phyloP scores from a whole-genome alignment of 2,329 filamentous ascomycete species.

The Canariomyces notabilis region DNA sequence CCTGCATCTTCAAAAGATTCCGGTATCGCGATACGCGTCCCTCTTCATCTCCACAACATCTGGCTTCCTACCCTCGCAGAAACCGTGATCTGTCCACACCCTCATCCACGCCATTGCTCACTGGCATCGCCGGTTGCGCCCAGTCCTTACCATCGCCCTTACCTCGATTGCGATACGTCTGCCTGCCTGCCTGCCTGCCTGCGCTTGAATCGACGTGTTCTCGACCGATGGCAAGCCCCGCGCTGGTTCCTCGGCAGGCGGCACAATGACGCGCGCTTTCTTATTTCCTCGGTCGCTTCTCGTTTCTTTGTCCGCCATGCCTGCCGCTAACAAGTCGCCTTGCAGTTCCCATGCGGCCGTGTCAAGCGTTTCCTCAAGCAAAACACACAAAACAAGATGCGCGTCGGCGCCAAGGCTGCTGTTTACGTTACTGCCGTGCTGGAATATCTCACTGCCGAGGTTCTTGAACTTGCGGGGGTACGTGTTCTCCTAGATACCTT shows the following conservation, averaged over 20 bases:
- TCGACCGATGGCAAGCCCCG: neutral
- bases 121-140: neutral
- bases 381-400: conserved; percentile 99
- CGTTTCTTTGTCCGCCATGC: neutral
- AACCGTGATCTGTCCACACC: too few relatives aligned
- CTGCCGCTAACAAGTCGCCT: conserved; percentile 4
- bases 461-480: conserved; percentile 90
- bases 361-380: conserved; percentile 99
- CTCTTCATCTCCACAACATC: conserved; percentile 7
- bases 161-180: neutral
- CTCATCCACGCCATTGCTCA: too few relatives aligned
- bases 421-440: conserved; percentile 98
- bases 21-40: conserved; percentile 15
- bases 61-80: conserved; percentile 4
- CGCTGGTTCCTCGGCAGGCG: neutral
- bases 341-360: conserved; percentile 95
- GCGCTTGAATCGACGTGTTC: neutral
- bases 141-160: neutral
- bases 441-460: conserved; percentile 96
- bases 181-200: too few relatives aligned
- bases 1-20: neutral
- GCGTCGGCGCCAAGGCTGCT: conserved; percentile 95
- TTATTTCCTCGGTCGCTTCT: neutral
- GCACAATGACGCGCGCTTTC: neutral
- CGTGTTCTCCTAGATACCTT: conserved; percentile 34